Evolutionary conservation across 2,329 filamentous ascomycete genomes (phyloP), one percentile per base, ranked within the genome.

Genomic region (Westerdykella aurantiaca): DNA sequence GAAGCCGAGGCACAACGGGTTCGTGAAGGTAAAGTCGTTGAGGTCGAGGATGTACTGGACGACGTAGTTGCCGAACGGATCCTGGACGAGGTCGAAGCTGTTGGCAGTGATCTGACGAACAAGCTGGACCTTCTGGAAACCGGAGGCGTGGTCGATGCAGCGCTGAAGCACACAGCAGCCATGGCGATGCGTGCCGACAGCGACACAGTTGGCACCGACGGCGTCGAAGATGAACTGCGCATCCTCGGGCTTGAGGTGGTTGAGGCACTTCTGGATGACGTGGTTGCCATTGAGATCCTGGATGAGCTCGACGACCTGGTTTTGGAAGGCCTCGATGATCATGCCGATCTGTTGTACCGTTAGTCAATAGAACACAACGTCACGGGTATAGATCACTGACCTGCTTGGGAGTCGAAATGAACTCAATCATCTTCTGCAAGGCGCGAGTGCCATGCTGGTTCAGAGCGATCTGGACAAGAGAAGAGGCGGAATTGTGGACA

Each of bases 381-480:
- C 16, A 45, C 13, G 13, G 9, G 6, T 40, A 11, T 18, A 10
- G 39, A 39, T 14, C 14, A 69, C 53, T 45, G 14, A 63, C 71
- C 68, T 98, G 93, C 60, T 86, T 82, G 3, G 82, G 78, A 21
- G 88, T 94, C 41, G 84, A 86, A 60, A 98, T 87, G 66, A 88
- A 94, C 70, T 98, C 93, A 54, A 98, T 98, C 93, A 98, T 98
- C 78, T 97, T 98, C 73, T 98, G 93, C 46, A 98, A 73, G 50
- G 93, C 93, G 42, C 93, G 83, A 46, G 93, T 98, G 55, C 93
- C 93, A 66, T 98, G 93, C 72, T 96, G 91, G 70, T 98, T 97
- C 47, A 97, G 75, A 21, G 93, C 93, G 61, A 98, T 96, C 57
- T 84, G 84, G 18, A 95, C 88, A 76, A 98, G 87, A 51, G 91